Base-by-base conservation (phyloP, 2,329 filamentous ascomycete genomes). In the Fusarium sp. region DNA sequence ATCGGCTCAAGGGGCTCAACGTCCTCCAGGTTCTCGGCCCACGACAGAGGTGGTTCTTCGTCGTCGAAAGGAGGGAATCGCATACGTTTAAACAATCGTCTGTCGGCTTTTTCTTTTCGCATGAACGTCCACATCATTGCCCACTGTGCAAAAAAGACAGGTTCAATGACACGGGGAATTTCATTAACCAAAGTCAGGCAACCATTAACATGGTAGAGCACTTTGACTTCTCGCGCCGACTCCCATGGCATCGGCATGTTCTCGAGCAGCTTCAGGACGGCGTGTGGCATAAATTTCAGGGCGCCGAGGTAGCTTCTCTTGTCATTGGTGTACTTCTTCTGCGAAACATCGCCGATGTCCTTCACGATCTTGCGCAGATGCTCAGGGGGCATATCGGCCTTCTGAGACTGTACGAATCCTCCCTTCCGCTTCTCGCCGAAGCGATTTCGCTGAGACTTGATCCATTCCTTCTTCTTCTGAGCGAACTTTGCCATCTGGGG, bases 231-330 rank as follows among this genome's bases (percentile, higher is more conserved):
- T 66, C 94, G 89, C 25, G 93, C 90, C 58, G 94, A 96, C 82
- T 99, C 96, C 96, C 96, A 99, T 0, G 96, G 96, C 96, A 99
- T 99, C 6, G 96, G 96, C 96, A 99, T 99, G 75, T 99, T 99
- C 83, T 99, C 96, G 57, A 99, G 80, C 23, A 99, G 86, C 83
- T 99, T 99, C 82, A 99, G 82, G 13, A 99, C 96, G 8, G 96
- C 96, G 77, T 99, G 96, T 2, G 96, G 96, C 96, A 99, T 99
- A 82, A 97, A 99, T 82, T 99, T 99, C 67, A 99, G 82, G 33
- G 96, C 96, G 66, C 96, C 96, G 46, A 99, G 86, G 79, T 99
- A 99, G 80, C 94, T 97, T 72, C 96, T 89, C 86, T 99, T 99
- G 83, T 99, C 96, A 76, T 91, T 97, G 71, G 93, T 97, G 84